phyloP scores from a whole-genome alignment of 306 rosid genomes.

The Corylus americana region DNA sequence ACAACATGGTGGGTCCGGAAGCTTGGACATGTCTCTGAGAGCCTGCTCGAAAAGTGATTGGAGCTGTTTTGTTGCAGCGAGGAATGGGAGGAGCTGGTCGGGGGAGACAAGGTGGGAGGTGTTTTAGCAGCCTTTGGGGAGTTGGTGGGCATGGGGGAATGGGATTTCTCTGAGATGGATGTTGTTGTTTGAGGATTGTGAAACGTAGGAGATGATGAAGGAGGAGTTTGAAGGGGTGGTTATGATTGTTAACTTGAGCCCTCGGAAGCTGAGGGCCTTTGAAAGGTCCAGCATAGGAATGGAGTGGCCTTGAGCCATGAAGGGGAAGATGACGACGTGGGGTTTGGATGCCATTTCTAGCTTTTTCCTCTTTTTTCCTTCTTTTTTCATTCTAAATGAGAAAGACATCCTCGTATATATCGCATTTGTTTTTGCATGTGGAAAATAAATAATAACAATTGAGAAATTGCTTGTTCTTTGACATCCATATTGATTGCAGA shows the following conservation, averaged over 20 bases:
- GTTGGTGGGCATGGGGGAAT: not conserved
- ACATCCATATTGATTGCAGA: too few species aligned
- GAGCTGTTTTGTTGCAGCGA: not conserved
- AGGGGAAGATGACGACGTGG: constrained; percentile 37
- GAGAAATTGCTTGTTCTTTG: too few species aligned
- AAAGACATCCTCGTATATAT: too few species aligned
- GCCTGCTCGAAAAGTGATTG: constrained; percentile 20
- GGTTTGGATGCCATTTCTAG: not conserved
- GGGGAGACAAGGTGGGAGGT: not conserved
- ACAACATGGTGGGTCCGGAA: constrained; percentile 23
- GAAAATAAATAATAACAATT: too few species aligned
- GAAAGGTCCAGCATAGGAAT: constrained; percentile 38
- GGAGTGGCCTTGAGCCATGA: constrained; percentile 46
- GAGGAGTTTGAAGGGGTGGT: constrained; percentile 31
- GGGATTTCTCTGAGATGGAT: not conserved
- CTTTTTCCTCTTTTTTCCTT: not conserved
- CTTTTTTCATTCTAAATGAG: not conserved
- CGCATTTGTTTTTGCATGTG: too few species aligned
- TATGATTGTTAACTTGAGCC: constrained; percentile 27
- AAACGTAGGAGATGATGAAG: not conserved
- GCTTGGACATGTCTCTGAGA: constrained; percentile 15
- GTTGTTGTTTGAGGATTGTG: not conserved
- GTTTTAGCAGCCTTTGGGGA: constrained; percentile 4
- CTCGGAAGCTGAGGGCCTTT: constrained; percentile 27
- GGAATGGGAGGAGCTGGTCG: not conserved